These are phyloP conservation scores for Leccinum aurantiacum DNA, from an alignment of 768 basidiomycete species.

Conservation along the genomic window DNA sequence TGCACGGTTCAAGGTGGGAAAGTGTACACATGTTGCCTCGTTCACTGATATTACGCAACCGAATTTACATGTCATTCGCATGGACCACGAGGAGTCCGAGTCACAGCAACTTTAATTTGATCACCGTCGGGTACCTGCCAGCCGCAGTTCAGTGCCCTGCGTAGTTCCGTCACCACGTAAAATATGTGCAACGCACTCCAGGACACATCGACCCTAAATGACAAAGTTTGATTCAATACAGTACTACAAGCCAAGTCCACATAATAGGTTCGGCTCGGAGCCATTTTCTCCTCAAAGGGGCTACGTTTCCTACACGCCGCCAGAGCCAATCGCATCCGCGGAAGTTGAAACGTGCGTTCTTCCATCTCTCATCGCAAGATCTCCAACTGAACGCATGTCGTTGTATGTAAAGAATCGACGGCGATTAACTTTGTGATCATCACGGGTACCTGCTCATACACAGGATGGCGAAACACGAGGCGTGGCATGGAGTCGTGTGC, in stretches of 20 bases:
- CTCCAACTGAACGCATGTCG: not conserved
- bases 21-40: not conserved
- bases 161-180: not conserved
- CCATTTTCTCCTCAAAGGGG: not conserved
- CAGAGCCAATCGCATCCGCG: not conserved
- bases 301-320: not conserved
- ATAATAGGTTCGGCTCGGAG: not conserved
- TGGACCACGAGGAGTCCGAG: not conserved
- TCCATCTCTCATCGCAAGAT: not conserved
- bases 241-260: not conserved
- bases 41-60: not conserved
- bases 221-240: not conserved
- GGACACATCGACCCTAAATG: not conserved
- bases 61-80: not conserved
- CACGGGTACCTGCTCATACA: not conserved
- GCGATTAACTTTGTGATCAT: constrained; percentile 10
- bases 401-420: constrained; percentile 8
- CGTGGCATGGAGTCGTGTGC: not conserved
- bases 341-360: not conserved
- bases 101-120: not conserved
- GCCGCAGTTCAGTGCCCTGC: not conserved
- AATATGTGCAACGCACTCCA: not conserved
- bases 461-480: constrained; percentile 19
- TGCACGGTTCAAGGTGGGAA: not conserved
- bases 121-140: not conserved